These are phyloP conservation scores for Penicillium corylophilum DNA, from an alignment of 2,329 filamentous ascomycete genomes.

Conservation along the genomic window DNA sequence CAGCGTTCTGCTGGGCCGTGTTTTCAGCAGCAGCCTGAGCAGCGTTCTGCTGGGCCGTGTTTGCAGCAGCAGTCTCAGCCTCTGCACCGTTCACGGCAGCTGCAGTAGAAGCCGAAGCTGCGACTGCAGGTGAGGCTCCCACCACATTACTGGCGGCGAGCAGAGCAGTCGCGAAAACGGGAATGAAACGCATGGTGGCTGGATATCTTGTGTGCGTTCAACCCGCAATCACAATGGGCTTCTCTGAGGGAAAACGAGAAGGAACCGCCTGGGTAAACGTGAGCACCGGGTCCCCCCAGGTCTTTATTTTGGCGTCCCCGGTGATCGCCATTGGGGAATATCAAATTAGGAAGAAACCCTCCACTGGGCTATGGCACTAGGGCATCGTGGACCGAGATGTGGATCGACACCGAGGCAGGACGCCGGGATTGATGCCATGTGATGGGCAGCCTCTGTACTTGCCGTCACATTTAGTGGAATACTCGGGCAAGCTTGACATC, in stretches of 20 bases:
- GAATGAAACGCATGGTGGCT: constrained; percentile 25
- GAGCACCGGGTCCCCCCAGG: constrained; percentile 8
- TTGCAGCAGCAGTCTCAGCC: not conserved
- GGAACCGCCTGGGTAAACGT: constrained; percentile 8
- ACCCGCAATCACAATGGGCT: constrained; percentile 11
- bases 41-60: constrained; percentile 4
- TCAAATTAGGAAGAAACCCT: constrained; percentile 18
- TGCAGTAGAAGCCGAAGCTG: constrained; percentile 2
- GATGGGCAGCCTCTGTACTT: not conserved
- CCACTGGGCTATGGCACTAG: constrained; percentile 14
- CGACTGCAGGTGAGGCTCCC: constrained; percentile 19
- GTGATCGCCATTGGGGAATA: constrained; percentile 15
- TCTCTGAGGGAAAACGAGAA: constrained; percentile 8
- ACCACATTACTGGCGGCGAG: constrained; percentile 18
- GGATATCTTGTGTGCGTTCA: constrained; percentile 4
- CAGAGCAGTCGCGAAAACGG: constrained; percentile 22
- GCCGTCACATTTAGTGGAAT: not conserved
- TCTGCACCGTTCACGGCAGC: constrained; percentile 3
- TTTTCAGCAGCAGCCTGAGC: not conserved
- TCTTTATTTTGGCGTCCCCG: constrained; percentile 18
- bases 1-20: constrained; percentile 2
- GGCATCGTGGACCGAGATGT: constrained; percentile 5
- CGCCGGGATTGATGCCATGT: constrained; percentile 6
- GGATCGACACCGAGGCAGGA: constrained; percentile 10
- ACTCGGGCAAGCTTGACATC: not conserved